These are phyloP conservation scores for Phytopythium oedochilum DNA, from an alignment of 352 stramenopile species.

Conservation along the genomic window DNA sequence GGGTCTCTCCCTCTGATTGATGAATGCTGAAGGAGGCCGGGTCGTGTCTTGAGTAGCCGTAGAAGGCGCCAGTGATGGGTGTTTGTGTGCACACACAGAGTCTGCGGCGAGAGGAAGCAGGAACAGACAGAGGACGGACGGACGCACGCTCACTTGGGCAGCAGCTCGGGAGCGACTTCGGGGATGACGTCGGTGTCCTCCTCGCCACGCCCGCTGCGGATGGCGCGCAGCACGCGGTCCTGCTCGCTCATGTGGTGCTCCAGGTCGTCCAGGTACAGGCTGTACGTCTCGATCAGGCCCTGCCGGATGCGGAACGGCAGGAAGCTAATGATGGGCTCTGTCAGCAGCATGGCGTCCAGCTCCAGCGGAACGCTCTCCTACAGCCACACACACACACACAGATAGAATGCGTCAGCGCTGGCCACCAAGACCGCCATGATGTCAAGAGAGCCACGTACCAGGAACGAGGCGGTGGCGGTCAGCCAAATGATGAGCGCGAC, in stretches of 20 bases:
- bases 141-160: slow-evolving; percentile 4
- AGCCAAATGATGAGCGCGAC: slow-evolving; percentile 83
- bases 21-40: background rate
- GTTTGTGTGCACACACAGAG: too few relatives aligned
- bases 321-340: slow-evolving; percentile 75
- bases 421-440: background rate
- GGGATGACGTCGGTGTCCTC: slow-evolving; percentile 12
- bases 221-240: slow-evolving; percentile 76
- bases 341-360: slow-evolving; percentile 80
- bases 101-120: background rate
- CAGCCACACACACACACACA: too few relatives aligned
- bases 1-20: background rate
- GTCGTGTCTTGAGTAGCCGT: too few relatives aligned
- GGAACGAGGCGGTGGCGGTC: slow-evolving; percentile 78
- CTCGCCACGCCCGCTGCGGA: slow-evolving; percentile 53
- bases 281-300: slow-evolving; percentile 87
- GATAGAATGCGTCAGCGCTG: background rate
- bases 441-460: slow-evolving; percentile 29
- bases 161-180: slow-evolving; percentile 10
- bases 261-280: slow-evolving; percentile 80
- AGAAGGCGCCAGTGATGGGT: background rate
- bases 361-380: slow-evolving; percentile 85
- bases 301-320: slow-evolving; percentile 83
- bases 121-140: background rate
- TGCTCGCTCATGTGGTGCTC: slow-evolving; percentile 82